Evolutionary conservation across 2,329 filamentous ascomycete genomes (phyloP), one percentile per base, ranked within the genome.

Genomic region (Metarhizium guizhouense): DNA sequence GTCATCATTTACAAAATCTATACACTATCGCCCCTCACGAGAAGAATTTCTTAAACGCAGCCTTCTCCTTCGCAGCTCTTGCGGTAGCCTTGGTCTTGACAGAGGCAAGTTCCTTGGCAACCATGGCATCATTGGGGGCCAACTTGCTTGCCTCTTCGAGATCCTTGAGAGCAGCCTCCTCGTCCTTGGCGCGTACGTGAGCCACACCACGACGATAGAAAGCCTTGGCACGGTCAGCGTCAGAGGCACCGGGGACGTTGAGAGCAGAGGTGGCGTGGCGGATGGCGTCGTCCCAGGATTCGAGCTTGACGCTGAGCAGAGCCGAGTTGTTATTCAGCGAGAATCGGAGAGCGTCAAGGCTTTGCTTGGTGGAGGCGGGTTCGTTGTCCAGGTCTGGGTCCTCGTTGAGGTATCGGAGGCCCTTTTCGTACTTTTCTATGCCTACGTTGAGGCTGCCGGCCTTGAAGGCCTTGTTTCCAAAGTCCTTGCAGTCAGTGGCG

Each of bases 351-450:
- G 85, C 76, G 57, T 83, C 81, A 58, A 96, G 79, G 60, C 86
- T 79, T 29, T 76, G 70, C 64, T 84, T 85, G 43, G 87, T 81
- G 42, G 87, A 85, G 49, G 81, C 76, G 4, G 87, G 79, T 62
- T 93, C 90, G 49, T 83, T 79, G 47, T 94, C 88, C 13, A 83
- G 72, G 51, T 88, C 84, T 1, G 88, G 87, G 66, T 92, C 89
- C 71, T 95, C 89, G 71, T 93, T 89, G 58, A 96, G 77, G 71
- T 96, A 96, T 64, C 91, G 85, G 58, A 96, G 74, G 18, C 85
- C 92, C 77, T 99, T 99, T 71, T 95, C 85, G 75, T 99, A 99
- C 76, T 99, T 99, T 58, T 87, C 85, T 30, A 97, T 77, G 2
- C 85, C 93, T 36, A 88, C 73, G 42, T 77, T 71, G 43, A 87